Percentiles rank a stretch among this genome's conserved stretches.
These are phyloP conservation scores for Castanea sativa DNA, from an alignment of 306 rosid genomes.

Conservation along the genomic window DNA sequence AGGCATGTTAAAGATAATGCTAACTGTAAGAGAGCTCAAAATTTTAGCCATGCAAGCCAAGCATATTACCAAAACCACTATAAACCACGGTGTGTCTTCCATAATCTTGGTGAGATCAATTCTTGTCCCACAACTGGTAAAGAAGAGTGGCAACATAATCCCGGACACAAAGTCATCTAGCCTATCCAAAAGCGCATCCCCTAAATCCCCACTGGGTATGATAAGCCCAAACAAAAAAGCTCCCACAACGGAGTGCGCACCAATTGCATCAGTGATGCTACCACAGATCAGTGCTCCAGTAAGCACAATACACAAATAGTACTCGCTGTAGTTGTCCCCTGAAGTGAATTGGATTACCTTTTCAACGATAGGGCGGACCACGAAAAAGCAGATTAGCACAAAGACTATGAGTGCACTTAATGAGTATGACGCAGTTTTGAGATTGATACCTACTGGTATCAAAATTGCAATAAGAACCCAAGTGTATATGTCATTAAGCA, in stretches of 20 bases:
- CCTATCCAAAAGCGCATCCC: slow-evolving; percentile 12
- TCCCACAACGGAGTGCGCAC: slow-evolving; percentile 35
- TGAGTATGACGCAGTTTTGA: neutral
- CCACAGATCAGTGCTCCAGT: slow-evolving; percentile 25
- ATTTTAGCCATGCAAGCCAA: slow-evolving; percentile 25
- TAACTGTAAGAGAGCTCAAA: slow-evolving; percentile 18
- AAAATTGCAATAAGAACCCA: slow-evolving; percentile 39
- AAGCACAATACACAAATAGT: slow-evolving; percentile 17
- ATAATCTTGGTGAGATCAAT: neutral
- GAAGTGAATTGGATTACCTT: slow-evolving; percentile 5
- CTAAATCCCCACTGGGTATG: slow-evolving; percentile 39
- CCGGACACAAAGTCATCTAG: slow-evolving; percentile 31
- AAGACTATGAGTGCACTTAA: neutral
- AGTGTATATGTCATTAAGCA: slow-evolving; percentile 32
- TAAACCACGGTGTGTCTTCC: neutral
- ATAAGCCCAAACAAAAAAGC: slow-evolving; percentile 50
- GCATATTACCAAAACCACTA: neutral
- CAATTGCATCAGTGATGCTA: slow-evolving; percentile 32
- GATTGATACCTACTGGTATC: slow-evolving; percentile 26
- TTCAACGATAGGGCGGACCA: slow-evolving; percentile 24
- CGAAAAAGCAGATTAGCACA: slow-evolving; percentile 5
- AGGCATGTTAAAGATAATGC: slow-evolving; percentile 19
- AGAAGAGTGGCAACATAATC: slow-evolving; percentile 22
- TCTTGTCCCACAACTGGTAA: slow-evolving; percentile 23
- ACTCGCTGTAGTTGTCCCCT: slow-evolving; percentile 29